Base-by-base conservation (phyloP, 2,329 filamentous ascomycete genomes). In the Sphaerulina vaccinii region DNA sequence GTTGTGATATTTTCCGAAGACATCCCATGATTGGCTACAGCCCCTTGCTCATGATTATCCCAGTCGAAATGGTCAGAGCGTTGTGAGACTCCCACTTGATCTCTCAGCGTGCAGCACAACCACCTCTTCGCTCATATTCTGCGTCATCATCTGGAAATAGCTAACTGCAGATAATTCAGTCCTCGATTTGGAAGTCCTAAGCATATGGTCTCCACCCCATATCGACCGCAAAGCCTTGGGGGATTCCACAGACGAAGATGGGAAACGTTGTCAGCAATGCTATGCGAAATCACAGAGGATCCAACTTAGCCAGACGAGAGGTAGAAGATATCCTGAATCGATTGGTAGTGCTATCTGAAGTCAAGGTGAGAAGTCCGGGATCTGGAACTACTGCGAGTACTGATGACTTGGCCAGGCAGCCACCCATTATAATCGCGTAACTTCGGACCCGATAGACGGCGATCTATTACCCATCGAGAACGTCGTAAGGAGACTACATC, bases 311-410 rank as follows among this genome's bases (percentile, higher is more conserved):
- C 6, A 29, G 52, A 13, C 47, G 52, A 9, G 52, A 54, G 16
- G 37, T 45, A 3, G 52, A 54, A 42, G 52, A 54, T 19, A 38
- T 54, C 5, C 23, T 54, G n/a, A 51, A 42, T 22, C 38, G 46
- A 3, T 23, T 54, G 2, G 18, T 51, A 1, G 38, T 37, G 5
- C 37, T 54, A 2, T 36, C 52, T 6, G 52, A 51, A 19, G 42
- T 51, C 32, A 54, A 54, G 29, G 52, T n/a, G n/a, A n/a, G n/a
- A n/a, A n/a, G n/a, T n/a, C n/a, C n/a, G n/a, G n/a, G n/a, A n/a
- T n/a, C n/a, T n/a, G n/a, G n/a, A n/a, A n/a, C n/a, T n/a, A n/a
- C n/a, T n/a, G n/a, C n/a, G n/a, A n/a, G n/a, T n/a, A n/a, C n/a
- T n/a, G n/a, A n/a, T n/a, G n/a, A n/a, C n/a, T n/a, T n/a, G n/a